These are phyloP conservation scores for Nicotiana sylvestris DNA, from an alignment of 257 asterid species.

Conservation along the genomic window DNA sequence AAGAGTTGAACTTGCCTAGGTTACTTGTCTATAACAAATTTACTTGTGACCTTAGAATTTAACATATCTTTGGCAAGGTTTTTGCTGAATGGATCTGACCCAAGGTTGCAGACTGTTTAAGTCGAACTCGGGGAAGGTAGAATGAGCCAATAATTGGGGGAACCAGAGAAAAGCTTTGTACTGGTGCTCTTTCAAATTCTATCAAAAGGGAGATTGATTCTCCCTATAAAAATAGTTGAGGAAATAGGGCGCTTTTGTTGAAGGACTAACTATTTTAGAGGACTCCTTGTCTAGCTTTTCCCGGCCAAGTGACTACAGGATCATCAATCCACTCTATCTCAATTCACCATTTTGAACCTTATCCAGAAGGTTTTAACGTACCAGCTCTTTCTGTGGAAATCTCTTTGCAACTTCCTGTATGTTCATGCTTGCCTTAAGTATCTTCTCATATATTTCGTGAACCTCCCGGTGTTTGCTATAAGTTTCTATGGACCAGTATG, in stretches of 20 bases:
- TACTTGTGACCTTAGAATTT: not conserved
- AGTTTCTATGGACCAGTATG: not conserved
- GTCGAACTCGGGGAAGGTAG: not conserved
- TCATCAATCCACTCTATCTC: not conserved
- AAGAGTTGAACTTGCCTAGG: not conserved
- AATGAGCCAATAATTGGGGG: not conserved
- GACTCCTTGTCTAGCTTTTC: not conserved
- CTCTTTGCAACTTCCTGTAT: not conserved
- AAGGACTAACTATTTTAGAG: not conserved
- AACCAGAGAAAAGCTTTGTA: not conserved
- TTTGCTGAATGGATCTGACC: not conserved
- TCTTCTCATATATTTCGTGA: not conserved
- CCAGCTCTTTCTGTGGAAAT: constrained; percentile 10
- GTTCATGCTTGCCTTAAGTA: not conserved
- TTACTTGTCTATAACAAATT: not conserved
- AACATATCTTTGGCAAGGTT: not conserved
- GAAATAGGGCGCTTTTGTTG: not conserved
- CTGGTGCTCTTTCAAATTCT: not conserved
- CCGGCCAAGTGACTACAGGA: not conserved
- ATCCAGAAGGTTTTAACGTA: constrained; percentile 10
- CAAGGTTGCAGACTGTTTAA: not conserved
- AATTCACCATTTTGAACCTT: constrained; percentile 17
- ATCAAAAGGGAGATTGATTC: not conserved
- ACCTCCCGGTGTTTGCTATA: not conserved
- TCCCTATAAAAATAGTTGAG: not conserved